phyloP scores from a whole-genome alignment of 306 rosid species.

The Lagenaria siceraria region DNA sequence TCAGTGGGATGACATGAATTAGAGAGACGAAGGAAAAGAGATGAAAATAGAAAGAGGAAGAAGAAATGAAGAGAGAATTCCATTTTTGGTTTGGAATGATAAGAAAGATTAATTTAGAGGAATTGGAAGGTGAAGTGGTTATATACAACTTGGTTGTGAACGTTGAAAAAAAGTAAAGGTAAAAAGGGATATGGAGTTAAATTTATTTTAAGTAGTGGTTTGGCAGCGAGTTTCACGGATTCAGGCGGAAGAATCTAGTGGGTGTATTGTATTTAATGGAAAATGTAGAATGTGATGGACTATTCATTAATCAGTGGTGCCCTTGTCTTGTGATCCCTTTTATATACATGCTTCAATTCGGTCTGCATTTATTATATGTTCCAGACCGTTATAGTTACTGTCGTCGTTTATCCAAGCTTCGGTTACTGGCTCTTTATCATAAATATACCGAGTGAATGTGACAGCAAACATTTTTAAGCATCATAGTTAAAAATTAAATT shows the following conservation, averaged over 20 bases:
- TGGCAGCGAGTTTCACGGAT: not conserved
- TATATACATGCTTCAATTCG: not conserved
- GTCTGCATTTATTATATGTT: too few relatives aligned
- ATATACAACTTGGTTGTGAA: not conserved
- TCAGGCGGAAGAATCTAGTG: not conserved
- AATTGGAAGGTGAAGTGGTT: too few relatives aligned
- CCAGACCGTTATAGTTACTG: too few relatives aligned
- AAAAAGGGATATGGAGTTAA: not conserved
- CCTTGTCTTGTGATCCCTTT: not conserved
- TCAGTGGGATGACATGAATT: slow-evolving; percentile 35
- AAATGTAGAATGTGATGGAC: not conserved
- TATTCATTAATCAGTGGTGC: not conserved
- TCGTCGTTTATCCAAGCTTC: too few relatives aligned
- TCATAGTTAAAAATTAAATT: too few relatives aligned
- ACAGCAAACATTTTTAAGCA: too few relatives aligned
- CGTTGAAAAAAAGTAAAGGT: not conserved
- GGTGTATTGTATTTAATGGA: not conserved
- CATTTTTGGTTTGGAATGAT: not conserved
- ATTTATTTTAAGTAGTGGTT: not conserved
- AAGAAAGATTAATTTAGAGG: too few relatives aligned
- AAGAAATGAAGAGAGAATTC: slow-evolving; percentile 5
- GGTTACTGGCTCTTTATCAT: too few relatives aligned
- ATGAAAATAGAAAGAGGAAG: slow-evolving; percentile 5
- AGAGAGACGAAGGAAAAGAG: slow-evolving; percentile 2
- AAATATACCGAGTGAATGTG: too few relatives aligned